These are phyloP conservation scores for Nadsonia starkeyi-henricii DNA, from an alignment of 1,139 yeast species.

Conservation along the genomic window DNA sequence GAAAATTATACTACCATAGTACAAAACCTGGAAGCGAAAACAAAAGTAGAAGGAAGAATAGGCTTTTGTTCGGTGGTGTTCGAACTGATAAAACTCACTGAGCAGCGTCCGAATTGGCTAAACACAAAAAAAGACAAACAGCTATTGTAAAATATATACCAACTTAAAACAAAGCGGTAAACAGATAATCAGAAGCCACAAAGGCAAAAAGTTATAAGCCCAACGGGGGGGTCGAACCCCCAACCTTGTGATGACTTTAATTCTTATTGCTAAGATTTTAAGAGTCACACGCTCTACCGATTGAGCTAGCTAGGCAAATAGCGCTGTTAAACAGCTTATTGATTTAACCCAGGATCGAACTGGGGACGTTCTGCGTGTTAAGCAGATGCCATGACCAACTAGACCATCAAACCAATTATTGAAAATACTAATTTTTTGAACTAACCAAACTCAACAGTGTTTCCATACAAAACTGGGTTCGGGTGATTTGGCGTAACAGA, in stretches of 20 bases:
- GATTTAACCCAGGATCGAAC: conserved; percentile 75
- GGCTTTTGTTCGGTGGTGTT: not conserved
- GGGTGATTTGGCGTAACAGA: too few relatives aligned
- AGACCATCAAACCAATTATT: conserved; percentile 88
- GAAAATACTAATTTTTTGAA: too few relatives aligned
- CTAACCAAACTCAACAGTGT: too few relatives aligned
- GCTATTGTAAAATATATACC: too few relatives aligned
- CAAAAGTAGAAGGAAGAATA: not conserved
- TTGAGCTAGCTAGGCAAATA: not conserved
- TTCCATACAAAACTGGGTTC: too few relatives aligned
- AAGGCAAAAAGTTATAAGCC: not conserved
- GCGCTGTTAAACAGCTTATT: conserved; percentile 1
- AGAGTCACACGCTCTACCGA: not conserved
- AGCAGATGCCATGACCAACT: conserved; percentile 99
- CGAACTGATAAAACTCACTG: too few relatives aligned
- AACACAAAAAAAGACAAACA: too few relatives aligned
- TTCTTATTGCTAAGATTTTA: not conserved
- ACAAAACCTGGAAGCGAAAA: too few relatives aligned
- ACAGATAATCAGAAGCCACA: not conserved
- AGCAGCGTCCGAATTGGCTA: too few relatives aligned
- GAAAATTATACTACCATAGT: too few relatives aligned
- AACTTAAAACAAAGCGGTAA: too few relatives aligned
- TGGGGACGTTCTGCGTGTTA: conserved; percentile 99
- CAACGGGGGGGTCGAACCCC: not conserved
- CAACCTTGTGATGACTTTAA: not conserved